Base-by-base conservation (phyloP, 164 flowering plant genomes). In the Stephania cephalantha region DNA sequence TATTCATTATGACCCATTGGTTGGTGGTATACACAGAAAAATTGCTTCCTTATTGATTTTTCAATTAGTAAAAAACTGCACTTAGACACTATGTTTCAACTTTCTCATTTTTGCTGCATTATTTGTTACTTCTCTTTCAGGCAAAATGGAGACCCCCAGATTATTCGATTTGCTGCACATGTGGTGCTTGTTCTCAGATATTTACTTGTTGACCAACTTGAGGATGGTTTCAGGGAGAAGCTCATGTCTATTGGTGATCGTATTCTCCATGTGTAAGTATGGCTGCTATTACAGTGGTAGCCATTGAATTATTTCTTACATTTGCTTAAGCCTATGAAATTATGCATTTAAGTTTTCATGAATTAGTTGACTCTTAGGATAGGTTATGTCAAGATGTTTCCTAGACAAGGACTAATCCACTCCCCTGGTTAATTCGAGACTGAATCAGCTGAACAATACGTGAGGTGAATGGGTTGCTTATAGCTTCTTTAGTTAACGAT, bases 91-190 rank as follows among this genome's bases (percentile, higher is more conserved):
- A 17, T 61, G 66, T 25, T 61, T 20, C 66, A 17, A 18, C 7
- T 61, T 61, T n/a, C n/a, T 61, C n/a, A 8, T 18, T 35, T 35
- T 61, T 61, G 20, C 9, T 61, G 22, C n/a, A 18, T 61, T 61
- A n/a, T 61, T 61, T 20, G 20, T 61, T 61, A 25, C 18, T 53
- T 61, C 66, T 68, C 12, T 79, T 80, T 53, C 87, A 96, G 99
- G 88, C 95, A 92, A 58, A 90, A 89, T 84, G 97, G 97, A 74
- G 98, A 96, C 84, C 91, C 99, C 68, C 98, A 94, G 73, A 89
- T 96, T 94, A 89, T 94, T 50, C 91, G 97, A 45, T 94, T 96
- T 88, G 95, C 97, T 72, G 98, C 99, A 63, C 99, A 96, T 81
- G 73, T 94, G 72, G 99, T 96, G 66, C 93, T 96, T 84, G 93